A percentile compares a stretch with the other conserved stretches of the same genome.
These are phyloP conservation scores for Microdochium trichocladiopsis DNA, from an alignment of 2,329 filamentous ascomycete genomes.

Conservation along the genomic window DNA sequence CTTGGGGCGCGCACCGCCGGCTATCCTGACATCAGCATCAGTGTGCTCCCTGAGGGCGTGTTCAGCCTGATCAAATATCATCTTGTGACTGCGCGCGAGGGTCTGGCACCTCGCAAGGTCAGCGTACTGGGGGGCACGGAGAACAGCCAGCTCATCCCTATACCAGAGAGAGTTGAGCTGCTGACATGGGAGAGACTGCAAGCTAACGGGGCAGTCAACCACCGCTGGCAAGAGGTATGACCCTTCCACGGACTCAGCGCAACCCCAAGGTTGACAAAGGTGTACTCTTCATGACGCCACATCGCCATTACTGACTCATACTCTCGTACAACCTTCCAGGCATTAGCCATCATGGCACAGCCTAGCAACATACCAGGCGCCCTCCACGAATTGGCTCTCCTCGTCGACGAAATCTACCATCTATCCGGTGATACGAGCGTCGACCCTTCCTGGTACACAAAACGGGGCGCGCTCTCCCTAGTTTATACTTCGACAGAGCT, in stretches of 20 bases:
- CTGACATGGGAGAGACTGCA: conserved; percentile 72
- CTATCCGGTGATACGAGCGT: conserved; percentile 76
- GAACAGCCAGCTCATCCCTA: conserved; percentile 27
- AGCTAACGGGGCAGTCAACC: conserved; percentile 65
- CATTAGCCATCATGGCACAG: conserved; percentile 84
- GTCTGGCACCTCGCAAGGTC: conserved; percentile 37
- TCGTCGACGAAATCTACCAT: conserved; percentile 91
- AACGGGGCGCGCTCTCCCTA: conserved; percentile 47
- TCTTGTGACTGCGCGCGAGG: conserved; percentile 58
- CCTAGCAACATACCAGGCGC: conserved; percentile 70
- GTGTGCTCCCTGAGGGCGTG: conserved; percentile 70
- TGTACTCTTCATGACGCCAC: conserved; percentile 1
- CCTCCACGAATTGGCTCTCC: conserved; percentile 67
- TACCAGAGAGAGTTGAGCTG: conserved; percentile 59
- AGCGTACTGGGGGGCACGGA: conserved; percentile 28
- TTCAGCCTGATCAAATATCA: conserved; percentile 81
- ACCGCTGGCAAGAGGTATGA: conserved; percentile 79
- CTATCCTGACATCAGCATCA: conserved; percentile 79
- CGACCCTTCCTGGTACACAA: conserved; percentile 80
- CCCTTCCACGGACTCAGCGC: too few relatives aligned
- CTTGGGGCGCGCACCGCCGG: conserved; percentile 78
- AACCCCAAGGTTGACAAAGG: background rate
- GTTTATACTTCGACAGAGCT: conserved; percentile 71
- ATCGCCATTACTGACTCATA: background rate
- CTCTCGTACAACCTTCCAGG: conserved; percentile 38